Conservation (phyloP, 371 early-diverging fungal genomes). For the Dichotomocladium elegans region DNA sequence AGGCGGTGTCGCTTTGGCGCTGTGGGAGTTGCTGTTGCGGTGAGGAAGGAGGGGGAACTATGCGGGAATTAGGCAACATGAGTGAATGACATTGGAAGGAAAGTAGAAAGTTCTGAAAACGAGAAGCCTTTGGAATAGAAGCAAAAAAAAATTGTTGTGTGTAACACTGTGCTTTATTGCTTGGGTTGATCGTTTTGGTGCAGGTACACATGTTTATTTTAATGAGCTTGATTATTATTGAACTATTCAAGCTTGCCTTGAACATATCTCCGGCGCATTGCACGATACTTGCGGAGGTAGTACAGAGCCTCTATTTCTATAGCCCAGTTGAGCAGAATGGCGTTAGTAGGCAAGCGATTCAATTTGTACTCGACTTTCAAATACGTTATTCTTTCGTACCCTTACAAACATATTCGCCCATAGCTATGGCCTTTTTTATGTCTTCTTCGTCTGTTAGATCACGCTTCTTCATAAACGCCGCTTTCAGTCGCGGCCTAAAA, state of each 20-base stretch:
- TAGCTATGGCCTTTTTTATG: slow-evolving; percentile 57
- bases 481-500: slow-evolving; percentile 58
- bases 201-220: slow-evolving; percentile 6
- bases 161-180: not conserved
- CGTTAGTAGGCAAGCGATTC: too few relatives aligned
- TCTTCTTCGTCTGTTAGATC: slow-evolving; percentile 51
- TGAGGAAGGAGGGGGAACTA: slow-evolving; percentile 9
- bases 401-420: slow-evolving; percentile 64
- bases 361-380: too few relatives aligned
- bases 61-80: slow-evolving; percentile 24
- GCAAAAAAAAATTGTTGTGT: not conserved
- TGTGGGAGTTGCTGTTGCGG: not conserved
- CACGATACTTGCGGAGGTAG: slow-evolving; percentile 70
- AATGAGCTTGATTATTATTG: too few relatives aligned
- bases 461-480: slow-evolving; percentile 63
- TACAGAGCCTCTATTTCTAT: slow-evolving; percentile 72
- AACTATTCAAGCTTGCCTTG: too few relatives aligned
- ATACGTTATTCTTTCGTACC: slow-evolving; percentile 31
- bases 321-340: too few relatives aligned
- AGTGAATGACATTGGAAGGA: not conserved
- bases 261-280: slow-evolving; percentile 57
- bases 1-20: not conserved
- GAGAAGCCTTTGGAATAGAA: not conserved
- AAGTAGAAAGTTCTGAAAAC: not conserved
- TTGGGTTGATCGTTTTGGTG: not conserved